A percentile compares a stretch with the other conserved stretches of the same genome.
These are phyloP conservation scores for Plasmodium fragile DNA, from an alignment of 169 alveolate species.

Conservation along the genomic window DNA sequence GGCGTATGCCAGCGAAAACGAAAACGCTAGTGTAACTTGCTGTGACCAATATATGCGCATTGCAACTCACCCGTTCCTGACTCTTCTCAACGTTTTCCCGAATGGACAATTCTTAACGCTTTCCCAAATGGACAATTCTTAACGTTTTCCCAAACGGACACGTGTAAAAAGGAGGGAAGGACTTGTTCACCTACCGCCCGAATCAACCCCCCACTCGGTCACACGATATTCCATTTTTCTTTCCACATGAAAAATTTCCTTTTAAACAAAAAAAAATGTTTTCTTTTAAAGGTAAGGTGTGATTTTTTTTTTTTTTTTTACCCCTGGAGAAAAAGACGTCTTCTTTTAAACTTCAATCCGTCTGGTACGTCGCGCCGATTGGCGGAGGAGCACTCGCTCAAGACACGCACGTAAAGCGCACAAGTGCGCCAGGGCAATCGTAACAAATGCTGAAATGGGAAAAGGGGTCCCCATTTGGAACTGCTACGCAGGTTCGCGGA, in stretches of 20 bases:
- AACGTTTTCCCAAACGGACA: background rate
- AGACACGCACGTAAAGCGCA: background rate
- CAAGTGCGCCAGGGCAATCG: background rate
- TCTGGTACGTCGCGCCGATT: background rate
- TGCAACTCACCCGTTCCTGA: background rate
- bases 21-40: background rate
- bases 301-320: background rate
- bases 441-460: background rate
- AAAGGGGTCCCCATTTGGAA: background rate
- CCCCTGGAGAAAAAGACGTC: background rate
- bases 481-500: background rate
- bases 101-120: background rate
- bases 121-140: background rate
- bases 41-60: background rate
- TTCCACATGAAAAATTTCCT: background rate
- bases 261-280: background rate
- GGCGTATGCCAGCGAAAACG: background rate
- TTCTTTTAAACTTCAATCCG: background rate
- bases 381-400: background rate
- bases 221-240: background rate
- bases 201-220: background rate
- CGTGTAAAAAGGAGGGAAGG: background rate
- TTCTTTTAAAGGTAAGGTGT: background rate
- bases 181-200: background rate
- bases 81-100: background rate